phyloP scores from a whole-genome alignment of 148 eudicot genomes.

The Spergularia bocconei region DNA sequence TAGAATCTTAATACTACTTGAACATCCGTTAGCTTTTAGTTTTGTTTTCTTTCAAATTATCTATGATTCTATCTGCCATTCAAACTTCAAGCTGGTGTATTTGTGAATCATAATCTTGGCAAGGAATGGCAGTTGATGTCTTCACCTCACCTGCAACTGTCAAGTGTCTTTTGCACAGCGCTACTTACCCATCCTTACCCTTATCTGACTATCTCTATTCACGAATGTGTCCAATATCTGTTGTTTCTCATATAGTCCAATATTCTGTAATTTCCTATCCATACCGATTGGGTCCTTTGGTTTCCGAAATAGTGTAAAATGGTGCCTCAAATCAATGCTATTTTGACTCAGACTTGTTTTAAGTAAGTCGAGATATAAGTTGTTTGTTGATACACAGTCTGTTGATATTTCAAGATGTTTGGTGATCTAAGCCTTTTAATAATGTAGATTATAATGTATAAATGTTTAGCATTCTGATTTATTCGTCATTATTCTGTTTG shows the following conservation, averaged over 20 bases:
- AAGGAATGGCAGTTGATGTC: not conserved
- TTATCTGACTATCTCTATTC: not conserved
- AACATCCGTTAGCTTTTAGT: not conserved
- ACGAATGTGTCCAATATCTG: not conserved
- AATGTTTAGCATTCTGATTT: not conserved
- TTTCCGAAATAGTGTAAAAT: too few species aligned
- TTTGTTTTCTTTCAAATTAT: not conserved
- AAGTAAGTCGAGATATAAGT: too few species aligned
- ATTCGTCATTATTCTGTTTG: slow-evolving; percentile 10
- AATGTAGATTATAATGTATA: not conserved
- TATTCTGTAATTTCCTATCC: too few species aligned
- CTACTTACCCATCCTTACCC: not conserved
- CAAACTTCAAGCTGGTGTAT: too few species aligned
- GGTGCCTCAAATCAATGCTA: too few species aligned
- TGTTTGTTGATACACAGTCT: not conserved
- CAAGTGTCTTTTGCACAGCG: not conserved
- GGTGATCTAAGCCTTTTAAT: not conserved
- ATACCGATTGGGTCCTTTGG: too few species aligned
- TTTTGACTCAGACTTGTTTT: too few species aligned
- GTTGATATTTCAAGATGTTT: too few species aligned
- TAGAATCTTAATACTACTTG: not conserved
- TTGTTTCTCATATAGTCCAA: too few species aligned
- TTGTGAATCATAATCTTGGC: not conserved
- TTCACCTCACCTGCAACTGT: not conserved
- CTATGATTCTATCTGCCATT: too few species aligned